Conservation (phyloP, 2,329 filamentous ascomycete species). For the Blumeria hordei region DNA sequence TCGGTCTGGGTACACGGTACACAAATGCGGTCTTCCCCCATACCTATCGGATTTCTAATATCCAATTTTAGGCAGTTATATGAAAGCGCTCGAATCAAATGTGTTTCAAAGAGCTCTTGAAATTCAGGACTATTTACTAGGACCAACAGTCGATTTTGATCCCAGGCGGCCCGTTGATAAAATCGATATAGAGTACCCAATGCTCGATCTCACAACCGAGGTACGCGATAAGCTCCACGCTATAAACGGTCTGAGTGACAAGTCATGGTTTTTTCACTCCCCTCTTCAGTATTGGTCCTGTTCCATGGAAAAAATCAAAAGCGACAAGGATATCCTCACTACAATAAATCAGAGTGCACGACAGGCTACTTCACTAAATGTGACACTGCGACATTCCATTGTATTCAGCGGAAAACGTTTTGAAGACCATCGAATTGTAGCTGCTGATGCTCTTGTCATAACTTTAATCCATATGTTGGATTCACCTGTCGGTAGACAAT, state of each 20-base stretch:
- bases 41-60: constrained; percentile 1
- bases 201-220: constrained; percentile 12
- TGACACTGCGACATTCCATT: constrained; percentile 52
- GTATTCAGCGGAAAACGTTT: constrained; percentile 67
- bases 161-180: constrained; percentile 18
- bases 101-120: constrained; percentile 42
- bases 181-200: constrained; percentile 2
- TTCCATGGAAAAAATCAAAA: constrained; percentile 29
- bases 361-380: constrained; percentile 41
- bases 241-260: constrained; percentile 31
- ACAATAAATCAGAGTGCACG: constrained; percentile 44
- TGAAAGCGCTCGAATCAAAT: constrained; percentile 43
- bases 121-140: constrained; percentile 46
- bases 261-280: constrained; percentile 62
- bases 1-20: constrained; percentile 56
- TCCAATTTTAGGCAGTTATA: constrained; percentile 29
- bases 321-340: constrained; percentile 35
- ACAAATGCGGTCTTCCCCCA: not conserved
- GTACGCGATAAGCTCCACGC: constrained; percentile 31
- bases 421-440: constrained; percentile 37
- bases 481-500: constrained; percentile 37
- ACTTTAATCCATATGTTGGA: constrained; percentile 46
- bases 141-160: constrained; percentile 29
- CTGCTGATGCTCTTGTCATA: constrained; percentile 56
- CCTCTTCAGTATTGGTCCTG: constrained; percentile 62